Conservation (phyloP, 129 eudicot species). For the Tanacetum coccineum region DNA sequence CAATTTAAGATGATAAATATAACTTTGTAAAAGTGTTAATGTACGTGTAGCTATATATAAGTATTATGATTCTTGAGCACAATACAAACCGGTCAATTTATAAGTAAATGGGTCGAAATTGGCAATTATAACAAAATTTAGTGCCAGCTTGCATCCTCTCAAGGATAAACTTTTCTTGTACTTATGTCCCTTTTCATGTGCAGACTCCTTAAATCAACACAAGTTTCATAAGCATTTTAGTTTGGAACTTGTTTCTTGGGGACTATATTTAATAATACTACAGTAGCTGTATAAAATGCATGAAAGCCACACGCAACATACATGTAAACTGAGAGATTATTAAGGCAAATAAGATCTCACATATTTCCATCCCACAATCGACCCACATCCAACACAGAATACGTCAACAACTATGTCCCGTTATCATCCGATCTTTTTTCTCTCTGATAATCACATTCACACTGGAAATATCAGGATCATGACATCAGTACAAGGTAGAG, state of each 20-base stretch:
- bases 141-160: slow-evolving; percentile 44
- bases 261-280: slow-evolving; percentile 4
- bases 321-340: neutral
- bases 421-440: slow-evolving; percentile 74
- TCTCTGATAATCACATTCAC: slow-evolving; percentile 67
- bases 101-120: neutral
- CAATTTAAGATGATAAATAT: too few relatives aligned
- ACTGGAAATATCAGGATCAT: slow-evolving; percentile 30
- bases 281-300: too few relatives aligned
- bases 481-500: neutral
- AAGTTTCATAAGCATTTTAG: neutral
- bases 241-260: neutral
- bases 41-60: too few relatives aligned
- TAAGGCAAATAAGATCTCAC: slow-evolving; percentile 33
- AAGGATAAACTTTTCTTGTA: slow-evolving; percentile 68
- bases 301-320: neutral
- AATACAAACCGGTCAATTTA: neutral
- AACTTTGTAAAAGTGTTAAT: too few relatives aligned
- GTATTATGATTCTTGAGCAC: neutral
- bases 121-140: neutral
- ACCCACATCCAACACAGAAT: slow-evolving; percentile 78
- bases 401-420: slow-evolving; percentile 72
- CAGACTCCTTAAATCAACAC: slow-evolving; percentile 50
- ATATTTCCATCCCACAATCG: slow-evolving; percentile 84
- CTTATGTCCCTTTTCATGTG: slow-evolving; percentile 57